A percentile compares a stretch with the other conserved stretches of the same genome.
These are phyloP conservation scores for Thermochaetoides thermophila DNA, from an alignment of 495 filamentous ascomycete species.

Conservation along the genomic window DNA sequence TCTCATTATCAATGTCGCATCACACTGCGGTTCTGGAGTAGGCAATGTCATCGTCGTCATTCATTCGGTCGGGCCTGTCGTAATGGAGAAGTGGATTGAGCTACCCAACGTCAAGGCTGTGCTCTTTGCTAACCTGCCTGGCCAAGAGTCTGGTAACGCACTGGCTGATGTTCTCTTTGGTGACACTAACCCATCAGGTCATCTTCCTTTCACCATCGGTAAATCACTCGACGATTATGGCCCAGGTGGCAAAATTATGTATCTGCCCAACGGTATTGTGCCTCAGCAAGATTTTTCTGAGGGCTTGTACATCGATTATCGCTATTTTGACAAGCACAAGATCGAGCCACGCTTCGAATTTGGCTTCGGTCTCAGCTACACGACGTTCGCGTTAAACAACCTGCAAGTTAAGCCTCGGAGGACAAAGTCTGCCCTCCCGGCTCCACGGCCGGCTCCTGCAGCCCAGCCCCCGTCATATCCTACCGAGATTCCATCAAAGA, in stretches of 20 bases:
- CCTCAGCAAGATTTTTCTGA: constrained; percentile 81
- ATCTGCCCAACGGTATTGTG: constrained; percentile 50
- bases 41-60: constrained; percentile 69
- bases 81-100: constrained; percentile 76
- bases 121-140: constrained; percentile 74
- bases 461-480: constrained; percentile 50
- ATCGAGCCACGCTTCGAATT: constrained; percentile 63
- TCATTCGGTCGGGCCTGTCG: constrained; percentile 81
- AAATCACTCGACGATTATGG: constrained; percentile 74
- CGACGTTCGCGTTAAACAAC: constrained; percentile 56
- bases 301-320: constrained; percentile 79
- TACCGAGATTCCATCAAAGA: constrained; percentile 37
- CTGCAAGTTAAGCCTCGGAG: constrained; percentile 39
- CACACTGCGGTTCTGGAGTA: constrained; percentile 46
- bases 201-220: constrained; percentile 81
- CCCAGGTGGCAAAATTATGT: constrained; percentile 58
- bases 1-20: constrained; percentile 55
- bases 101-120: constrained; percentile 66
- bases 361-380: constrained; percentile 70
- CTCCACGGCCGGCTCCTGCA: constrained; percentile 37
- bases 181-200: constrained; percentile 69
- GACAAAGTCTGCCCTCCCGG: constrained; percentile 45
- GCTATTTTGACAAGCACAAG: constrained; percentile 64
- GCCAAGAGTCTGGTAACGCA: constrained; percentile 80
- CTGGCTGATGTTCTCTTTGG: constrained; percentile 77